Evolutionary conservation across 2,329 filamentous ascomycete genomes (phyloP), one percentile per base, ranked within the genome.

Genomic region (Cercospora janseana): DNA sequence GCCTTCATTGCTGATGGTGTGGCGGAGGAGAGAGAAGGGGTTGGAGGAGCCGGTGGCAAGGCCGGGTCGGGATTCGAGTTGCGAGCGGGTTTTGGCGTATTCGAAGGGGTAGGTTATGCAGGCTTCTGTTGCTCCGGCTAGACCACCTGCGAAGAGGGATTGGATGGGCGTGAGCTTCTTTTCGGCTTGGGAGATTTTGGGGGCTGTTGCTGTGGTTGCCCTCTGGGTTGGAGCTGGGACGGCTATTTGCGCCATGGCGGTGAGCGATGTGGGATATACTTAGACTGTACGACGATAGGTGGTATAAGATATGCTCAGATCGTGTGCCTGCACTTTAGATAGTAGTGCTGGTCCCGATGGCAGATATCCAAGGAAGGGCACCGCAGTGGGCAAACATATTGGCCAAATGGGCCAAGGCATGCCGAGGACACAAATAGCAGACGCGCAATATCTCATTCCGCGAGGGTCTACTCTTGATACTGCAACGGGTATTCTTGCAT

Each of bases 71-170:
- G 32, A 52, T 29, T 59, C 59, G n/a, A 68, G 52, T 35, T 67
- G 66, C 3, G 60, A 60, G 20, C 63, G 57, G 5, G 66, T 68
- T 56, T 69, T 69, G 44, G 63, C 63, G 45, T 63, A 67, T 49
- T 68, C 65, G 37, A 67, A 65, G 3, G 66, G 66, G 46, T 68
- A 68, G 3, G 78, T 81, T 15, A 72, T 65, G 3, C 72, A 69
- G 4, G 77, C 76, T 61, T 81, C 78, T 6, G 78, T 66, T n/a
- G 70, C 75, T 9, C 78, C 79, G 4, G 77, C 79, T 8, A 78
- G 57, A 13, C 72, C 76, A 18, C 78, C 78, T 1, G 78, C 68
- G 12, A 76, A 57, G 1, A 80, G 63, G 0, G 76, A 79, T n/a
- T 76, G 67, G 67, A 59, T 41, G 49, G 55, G 55, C 16, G 49